Base-by-base conservation (phyloP, 257 asterid species). In the Solanum rostratum region DNA sequence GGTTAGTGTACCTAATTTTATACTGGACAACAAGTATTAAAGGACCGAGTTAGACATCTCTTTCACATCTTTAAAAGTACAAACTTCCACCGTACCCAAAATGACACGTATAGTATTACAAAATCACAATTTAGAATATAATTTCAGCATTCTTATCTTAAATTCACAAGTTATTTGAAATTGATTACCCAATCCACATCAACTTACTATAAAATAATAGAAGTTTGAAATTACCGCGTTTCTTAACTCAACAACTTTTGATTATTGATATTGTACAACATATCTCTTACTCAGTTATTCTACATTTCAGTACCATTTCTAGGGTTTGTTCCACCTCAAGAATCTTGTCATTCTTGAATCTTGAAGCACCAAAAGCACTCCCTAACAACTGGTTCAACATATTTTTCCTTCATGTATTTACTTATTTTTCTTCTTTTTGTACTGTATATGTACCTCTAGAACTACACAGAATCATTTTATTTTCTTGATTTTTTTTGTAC, bases 181-280 rank as follows among this genome's bases (percentile, higher is more conserved):
- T 50, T 50, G 45, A 27, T 50, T 78, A 50, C 63, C 45, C 16
- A 76, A 50, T 50, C 39, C 11, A 50, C 10, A 50, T 78, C 18
- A 78, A 27, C 62, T 49, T 76, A 15, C 2, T 27, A 49, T 76
- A 24, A 24, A 46, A 46, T 45, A 74, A 49, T 49, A 49, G 18
- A 49, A 15, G 63, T 78, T 66, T 83, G 63, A 83, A 83, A 83
- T n/a, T 68, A 68, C 85, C 81, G 81, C 85, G 81, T 20, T 46
- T 76, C 15, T 49, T 16, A 49, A 76, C 19, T 74, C 41, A 43
- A 45, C 14, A 46, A 24, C 16, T 76, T 45, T 74, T 37, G 81
- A 74, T 74, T 49, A 15, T 29, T 14, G 14, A 3, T 3, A 10
- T 57, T 43, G 20, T 39, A 5, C 65, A 19, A 20, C 30, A 10